A percentile compares a stretch with the other conserved stretches of the same genome.
Conservation (phyloP, 768 basidiomycete species). For the Tricholoma bakamatsutake region DNA sequence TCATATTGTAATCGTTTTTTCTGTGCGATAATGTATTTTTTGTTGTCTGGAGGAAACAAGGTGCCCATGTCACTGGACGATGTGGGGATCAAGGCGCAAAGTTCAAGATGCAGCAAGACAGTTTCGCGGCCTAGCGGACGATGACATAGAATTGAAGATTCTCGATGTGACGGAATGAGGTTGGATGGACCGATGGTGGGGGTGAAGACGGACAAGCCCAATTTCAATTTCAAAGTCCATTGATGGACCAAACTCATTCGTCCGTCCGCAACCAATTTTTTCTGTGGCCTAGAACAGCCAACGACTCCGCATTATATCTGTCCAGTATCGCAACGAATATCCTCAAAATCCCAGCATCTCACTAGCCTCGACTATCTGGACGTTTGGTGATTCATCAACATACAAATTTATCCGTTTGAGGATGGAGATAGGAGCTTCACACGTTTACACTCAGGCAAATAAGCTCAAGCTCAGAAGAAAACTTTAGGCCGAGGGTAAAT, state of each 20-base stretch:
- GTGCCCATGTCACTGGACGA: too few species aligned
- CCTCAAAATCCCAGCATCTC: neutral
- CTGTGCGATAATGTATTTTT: neutral
- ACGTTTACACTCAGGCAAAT: too few species aligned
- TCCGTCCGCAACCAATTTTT: neutral
- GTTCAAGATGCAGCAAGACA: neutral
- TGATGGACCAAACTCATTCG: neutral
- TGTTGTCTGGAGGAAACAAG: neutral
- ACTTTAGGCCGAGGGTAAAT: too few species aligned
- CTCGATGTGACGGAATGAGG: neutral
- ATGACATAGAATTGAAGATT: neutral
- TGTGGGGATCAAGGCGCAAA: too few species aligned
- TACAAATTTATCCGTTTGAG: too few species aligned
- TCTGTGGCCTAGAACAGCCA: neutral
- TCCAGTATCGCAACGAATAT: neutral
- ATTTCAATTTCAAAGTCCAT: neutral
- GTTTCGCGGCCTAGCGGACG: neutral
- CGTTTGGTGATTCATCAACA: too few species aligned
- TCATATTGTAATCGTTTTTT: neutral
- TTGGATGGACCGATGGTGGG: neutral
- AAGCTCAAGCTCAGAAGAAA: too few species aligned
- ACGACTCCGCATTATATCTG: neutral
- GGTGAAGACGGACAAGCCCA: neutral
- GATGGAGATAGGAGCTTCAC: too few species aligned
- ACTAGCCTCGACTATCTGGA: neutral